Evolutionary conservation across 164 flowering plant species (phyloP), one percentile per base, ranked within the genome.

Genomic region (Litsea cubeba): DNA sequence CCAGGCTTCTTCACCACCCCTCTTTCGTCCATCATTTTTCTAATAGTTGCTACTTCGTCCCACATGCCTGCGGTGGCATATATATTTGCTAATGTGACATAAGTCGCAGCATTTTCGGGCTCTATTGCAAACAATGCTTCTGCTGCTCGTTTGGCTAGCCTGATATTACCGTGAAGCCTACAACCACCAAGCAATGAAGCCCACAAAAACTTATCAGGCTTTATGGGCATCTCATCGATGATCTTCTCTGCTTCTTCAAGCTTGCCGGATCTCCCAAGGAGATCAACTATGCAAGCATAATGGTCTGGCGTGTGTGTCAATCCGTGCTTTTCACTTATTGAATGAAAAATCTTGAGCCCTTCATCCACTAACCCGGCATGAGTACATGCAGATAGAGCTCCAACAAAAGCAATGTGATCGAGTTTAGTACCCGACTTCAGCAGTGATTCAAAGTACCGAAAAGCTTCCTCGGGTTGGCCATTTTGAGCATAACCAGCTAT

Each of bases 111-210:
- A 79, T 82, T 82, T 66, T 79, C 79, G 26, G 82, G 82, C 66
- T 82, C 84, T 60, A 82, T 75, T 67, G 77, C 75, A 58, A 77
- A 79, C 26, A 82, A 73, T 14, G 79, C 80, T 67, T 77, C 80
- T 17, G 82, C 80, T 32, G 84, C 82, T 66, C 76, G 72, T 75
- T 77, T 75, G 50, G 82, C 82, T 50, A 82, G 69, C 67, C 50
- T 24, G 65, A 82, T 54, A 67, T 79, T 77, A 46, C 82, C 80
- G 75, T 79, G 78, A 71, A 67, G 67, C 71, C 77, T 75, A 68
- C 82, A 82, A 66, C 80, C 82, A 62, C 80, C 80, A 54, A 79
- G 84, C 79, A 82, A 71, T 2, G 84, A 82, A 46, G 84, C 78
- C 84, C 84, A 82, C 63, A 82, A 65, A 73, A 72, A 79, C 68